A percentile compares a stretch with the other conserved stretches of the same genome.
These are phyloP conservation scores for Chernovozyma aurita DNA, from an alignment of 1,139 yeast species.

Conservation along the genomic window DNA sequence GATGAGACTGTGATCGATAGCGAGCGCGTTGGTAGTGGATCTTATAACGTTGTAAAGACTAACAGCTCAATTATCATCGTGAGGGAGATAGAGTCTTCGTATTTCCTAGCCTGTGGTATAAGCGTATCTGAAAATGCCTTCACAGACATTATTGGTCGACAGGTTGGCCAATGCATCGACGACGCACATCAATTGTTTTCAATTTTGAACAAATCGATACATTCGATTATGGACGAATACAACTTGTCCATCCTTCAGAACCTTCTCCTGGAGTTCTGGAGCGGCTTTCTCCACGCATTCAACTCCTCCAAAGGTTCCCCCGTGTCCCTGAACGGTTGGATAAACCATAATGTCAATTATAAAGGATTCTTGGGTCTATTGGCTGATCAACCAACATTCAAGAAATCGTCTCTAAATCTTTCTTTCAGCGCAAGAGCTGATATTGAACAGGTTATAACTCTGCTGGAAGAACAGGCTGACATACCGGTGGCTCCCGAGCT, in stretches of 20 bases:
- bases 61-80: constrained; percentile 25
- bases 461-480: neutral
- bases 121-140: constrained; percentile 13
- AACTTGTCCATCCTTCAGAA: constrained; percentile 15
- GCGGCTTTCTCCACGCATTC: constrained; percentile 18
- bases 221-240: constrained; percentile 14
- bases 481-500: too few relatives aligned
- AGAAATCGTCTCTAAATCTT: constrained; percentile 28
- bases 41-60: constrained; percentile 19
- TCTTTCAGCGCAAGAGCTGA: constrained; percentile 14
- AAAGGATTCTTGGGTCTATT: constrained; percentile 35
- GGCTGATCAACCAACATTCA: constrained; percentile 9
- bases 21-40: neutral
- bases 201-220: constrained; percentile 25
- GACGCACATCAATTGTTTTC: constrained; percentile 23
- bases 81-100: constrained; percentile 23
- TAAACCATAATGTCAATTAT: constrained; percentile 29
- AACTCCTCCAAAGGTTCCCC: neutral
- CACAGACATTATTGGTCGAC: constrained; percentile 22
- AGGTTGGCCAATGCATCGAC: constrained; percentile 21
- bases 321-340: constrained; percentile 27
- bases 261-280: constrained; percentile 25
- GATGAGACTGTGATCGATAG: constrained; percentile 10
- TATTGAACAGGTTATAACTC: constrained; percentile 15
- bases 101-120: constrained; percentile 27